Evolutionary conservation across 2,329 filamentous ascomycete species (phyloP), one percentile per base, ranked within the genome.

Genomic region (Monosporascus sp.): DNA sequence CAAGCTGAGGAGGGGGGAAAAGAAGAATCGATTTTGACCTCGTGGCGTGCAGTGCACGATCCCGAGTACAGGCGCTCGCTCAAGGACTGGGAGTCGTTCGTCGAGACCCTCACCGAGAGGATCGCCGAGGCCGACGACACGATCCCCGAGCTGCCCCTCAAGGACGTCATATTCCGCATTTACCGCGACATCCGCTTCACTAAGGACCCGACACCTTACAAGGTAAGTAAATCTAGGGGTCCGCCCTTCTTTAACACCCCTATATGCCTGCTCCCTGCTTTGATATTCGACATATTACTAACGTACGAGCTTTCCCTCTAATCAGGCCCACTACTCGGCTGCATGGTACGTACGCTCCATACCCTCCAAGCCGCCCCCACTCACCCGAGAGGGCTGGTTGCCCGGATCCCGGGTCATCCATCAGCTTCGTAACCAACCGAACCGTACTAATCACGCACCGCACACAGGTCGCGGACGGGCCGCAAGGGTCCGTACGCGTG

Each of bases 131-230:
- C 80, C 40, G 92, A 97, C 67, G 83, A 87, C 52, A 95, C 91
- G 1, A 83, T 96, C 43, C 92, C 92, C 1, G 91, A 96, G 62
- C 74, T 96, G 22, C 92, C 92, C 1, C 76, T 87, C 51, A 94
- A 95, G 69, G 91, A 96, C 66, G 76, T 96, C 61, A 84, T 91
- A 48, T 96, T 93, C 68, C 86, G 91, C 56, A 94, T 96, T 55
- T 91, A 96, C 70, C 80, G 91, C 62, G 91, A 96, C 63, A 80
- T 94, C 44, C 84, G 91, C 52, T 96, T 96, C 72, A 88, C 81
- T 64, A 88, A 89, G 61, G 86, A 96, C 64, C 88, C 82, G 20
- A 94, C 90, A 2, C 91, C 92, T 0, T 96, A 96, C 76, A 96
- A 95, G 79, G 88, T 88, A 72, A 63, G 76, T 37, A 22, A 8